Evolutionary conservation across 2,329 filamentous ascomycete genomes (phyloP), one percentile per base, ranked within the genome.

Genomic region (Exophiala dermatitidis): DNA sequence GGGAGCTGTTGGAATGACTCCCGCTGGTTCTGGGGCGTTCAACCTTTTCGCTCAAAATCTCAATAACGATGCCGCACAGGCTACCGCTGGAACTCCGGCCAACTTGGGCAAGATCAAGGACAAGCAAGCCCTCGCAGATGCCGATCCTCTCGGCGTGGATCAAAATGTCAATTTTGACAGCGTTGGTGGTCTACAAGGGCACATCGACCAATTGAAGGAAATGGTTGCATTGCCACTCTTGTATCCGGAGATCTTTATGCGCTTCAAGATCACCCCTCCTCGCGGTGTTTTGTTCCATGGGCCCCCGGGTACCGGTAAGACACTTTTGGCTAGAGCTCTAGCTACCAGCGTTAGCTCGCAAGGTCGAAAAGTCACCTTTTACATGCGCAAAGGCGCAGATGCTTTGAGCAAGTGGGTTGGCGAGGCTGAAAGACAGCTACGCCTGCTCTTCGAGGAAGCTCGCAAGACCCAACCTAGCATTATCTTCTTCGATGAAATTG

Each of bases 401-500:
- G 90, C 90, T 10, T 75, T 98, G 58, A 96, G 90, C 71, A 98
- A 98, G 72, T 98, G 93, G 93, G 93, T 98, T 48, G 93, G 93
- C 67, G 93, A 98, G 71, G 93, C 94, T 6, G 93, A 98, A 72
- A 86, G 91, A 71, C 93, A 98, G 68, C 80, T 98, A 50, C 84
- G 93, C 43, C 74, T 97, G 53, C 78, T 98, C 3, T 98, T 98
- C 60, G 93, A 97, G 64, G 93, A 98, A 71, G 93, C 93, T 10
- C 81, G 91, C 57, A 93, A 90, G 68, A 97, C 86, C 1, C 93
- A 98, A 66, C 93, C 93, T 0, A 97, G 91, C 69, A 98, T 98
- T 70, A 98, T 98, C 69, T 98, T 98, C 75, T 97, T 98, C 63
- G 93, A 98, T 68, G 93, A 98, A 69, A 98, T 98, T 62, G 93